Evolutionary conservation across 1,139 yeast genomes (phyloP).

Genomic region (Suhomyces ambrosiae): DNA sequence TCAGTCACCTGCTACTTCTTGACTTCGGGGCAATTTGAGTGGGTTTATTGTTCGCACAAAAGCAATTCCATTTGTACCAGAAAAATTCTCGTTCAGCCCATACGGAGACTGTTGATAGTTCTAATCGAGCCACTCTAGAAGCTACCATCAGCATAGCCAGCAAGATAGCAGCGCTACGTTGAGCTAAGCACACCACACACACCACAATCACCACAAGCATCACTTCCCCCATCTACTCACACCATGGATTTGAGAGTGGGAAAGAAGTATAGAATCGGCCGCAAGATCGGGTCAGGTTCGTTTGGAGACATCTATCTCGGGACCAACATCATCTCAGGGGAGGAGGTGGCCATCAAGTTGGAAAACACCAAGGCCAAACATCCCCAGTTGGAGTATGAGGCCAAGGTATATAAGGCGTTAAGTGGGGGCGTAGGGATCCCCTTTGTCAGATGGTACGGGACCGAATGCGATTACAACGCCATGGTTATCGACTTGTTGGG

Average conservation of each 20-base stretch:
- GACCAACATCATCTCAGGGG: conserved; percentile 92
- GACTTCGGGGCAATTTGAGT: no score
- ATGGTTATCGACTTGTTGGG: conserved; percentile 96
- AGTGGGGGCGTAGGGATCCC: conserved; percentile 99
- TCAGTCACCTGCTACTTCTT: no score
- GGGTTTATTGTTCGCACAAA: not conserved
- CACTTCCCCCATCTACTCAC: not conserved
- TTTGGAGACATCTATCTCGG: conserved; percentile 96
- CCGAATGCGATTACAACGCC: conserved; percentile 95
- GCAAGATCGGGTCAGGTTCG: conserved; percentile 96
- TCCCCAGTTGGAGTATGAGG: conserved; percentile 96
- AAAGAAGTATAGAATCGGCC: conserved; percentile 90
- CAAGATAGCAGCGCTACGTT: no score
- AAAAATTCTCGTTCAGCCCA: not conserved
- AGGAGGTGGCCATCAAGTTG: conserved; percentile 94
- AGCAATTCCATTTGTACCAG: not conserved
- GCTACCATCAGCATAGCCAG: no score
- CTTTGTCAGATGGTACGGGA: conserved; percentile 95
- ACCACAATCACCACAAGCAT: no score
- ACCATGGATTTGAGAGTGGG: conserved; percentile 84
- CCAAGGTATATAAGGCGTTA: conserved; percentile 88
- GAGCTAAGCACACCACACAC: no score
- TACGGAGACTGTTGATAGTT: no score
- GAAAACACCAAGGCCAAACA: conserved; percentile 91
- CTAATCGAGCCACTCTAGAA: no score